These are phyloP conservation scores for Papiliotrema laurentii DNA, from an alignment of 1,284 basidiomycete genomes.

Conservation along the genomic window DNA sequence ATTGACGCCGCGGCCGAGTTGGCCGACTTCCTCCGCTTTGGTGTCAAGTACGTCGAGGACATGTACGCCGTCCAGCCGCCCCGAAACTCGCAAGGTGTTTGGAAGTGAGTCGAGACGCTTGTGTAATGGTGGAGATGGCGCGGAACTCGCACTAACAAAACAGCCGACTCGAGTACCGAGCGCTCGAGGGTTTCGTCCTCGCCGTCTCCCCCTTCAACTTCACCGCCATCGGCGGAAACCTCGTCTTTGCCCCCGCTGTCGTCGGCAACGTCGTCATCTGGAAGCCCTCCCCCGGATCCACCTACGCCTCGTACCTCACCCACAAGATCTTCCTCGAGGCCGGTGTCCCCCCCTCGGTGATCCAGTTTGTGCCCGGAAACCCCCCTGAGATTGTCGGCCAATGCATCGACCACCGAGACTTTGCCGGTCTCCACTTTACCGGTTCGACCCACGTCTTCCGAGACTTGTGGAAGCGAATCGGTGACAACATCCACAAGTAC, in stretches of 20 bases:
- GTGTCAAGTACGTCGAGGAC: conserved; percentile 94
- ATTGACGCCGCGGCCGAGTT: conserved; percentile 98
- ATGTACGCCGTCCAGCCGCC: conserved; percentile 86
- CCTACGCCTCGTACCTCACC: conserved; percentile 90
- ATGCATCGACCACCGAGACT: conserved; percentile 71
- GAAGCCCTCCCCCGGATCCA: conserved; percentile 96
- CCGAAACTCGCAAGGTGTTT: conserved; percentile 78
- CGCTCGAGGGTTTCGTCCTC: conserved; percentile 94
- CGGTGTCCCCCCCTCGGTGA: conserved; percentile 87
- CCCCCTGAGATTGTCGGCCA: conserved; percentile 76
- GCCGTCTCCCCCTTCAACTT: conserved; percentile 99
- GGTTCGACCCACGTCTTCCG: conserved; percentile 93
- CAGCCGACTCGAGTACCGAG: conserved; percentile 90
- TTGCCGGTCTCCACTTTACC: conserved; percentile 93
- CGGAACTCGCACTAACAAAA: no score
- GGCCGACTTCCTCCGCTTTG: conserved; percentile 92
- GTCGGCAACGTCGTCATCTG: conserved; percentile 94
- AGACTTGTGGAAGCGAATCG: conserved; percentile 94
- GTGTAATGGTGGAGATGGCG: background rate
- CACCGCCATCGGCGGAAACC: conserved; percentile 92
- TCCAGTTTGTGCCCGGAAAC: conserved; percentile 92
- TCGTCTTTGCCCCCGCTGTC: conserved; percentile 76
- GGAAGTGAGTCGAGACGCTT: conserved; percentile 69
- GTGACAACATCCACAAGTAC: conserved; percentile 79
- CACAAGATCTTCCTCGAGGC: conserved; percentile 92